These are phyloP conservation scores for Thuja plicata DNA, from an alignment of 83 land plant genomes.

Conservation along the genomic window DNA sequence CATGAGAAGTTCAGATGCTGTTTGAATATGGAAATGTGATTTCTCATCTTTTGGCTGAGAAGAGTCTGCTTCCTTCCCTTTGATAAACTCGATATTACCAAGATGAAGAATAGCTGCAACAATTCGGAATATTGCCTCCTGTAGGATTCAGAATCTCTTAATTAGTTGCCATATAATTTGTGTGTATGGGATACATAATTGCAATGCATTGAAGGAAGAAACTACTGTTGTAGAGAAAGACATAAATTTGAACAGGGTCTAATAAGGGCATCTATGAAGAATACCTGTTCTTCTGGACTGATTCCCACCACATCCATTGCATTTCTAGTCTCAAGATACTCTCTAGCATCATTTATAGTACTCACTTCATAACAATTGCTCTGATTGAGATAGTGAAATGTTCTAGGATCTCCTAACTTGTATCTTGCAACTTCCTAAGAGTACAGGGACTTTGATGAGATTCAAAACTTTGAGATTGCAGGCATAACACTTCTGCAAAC, in stretches of 20 bases:
- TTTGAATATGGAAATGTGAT: constrained; percentile 63
- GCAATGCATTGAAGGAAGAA: not conserved
- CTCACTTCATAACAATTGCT: constrained; percentile 75
- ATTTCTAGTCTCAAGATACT: constrained; percentile 83
- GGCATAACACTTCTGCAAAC: not conserved
- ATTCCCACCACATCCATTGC: constrained; percentile 98
- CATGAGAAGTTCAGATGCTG: constrained; percentile 89
- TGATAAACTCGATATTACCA: constrained; percentile 77
- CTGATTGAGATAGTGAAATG: constrained; percentile 88
- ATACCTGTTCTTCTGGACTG: constrained; percentile 81
- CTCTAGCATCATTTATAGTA: constrained; percentile 74
- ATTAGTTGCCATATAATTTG: not conserved
- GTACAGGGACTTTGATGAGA: not conserved
- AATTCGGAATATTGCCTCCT: constrained; percentile 93
- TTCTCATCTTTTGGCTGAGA: constrained; percentile 77
- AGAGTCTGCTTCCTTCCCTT: constrained; percentile 80
- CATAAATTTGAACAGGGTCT: not conserved
- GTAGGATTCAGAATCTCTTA: constrained; percentile 12
- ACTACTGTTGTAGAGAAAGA: not conserved
- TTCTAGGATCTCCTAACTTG: constrained; percentile 73
- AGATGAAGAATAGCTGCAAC: constrained; percentile 89
- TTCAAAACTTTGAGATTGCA: constrained; percentile 4
- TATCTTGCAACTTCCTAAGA: constrained; percentile 76
- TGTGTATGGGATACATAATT: not conserved
- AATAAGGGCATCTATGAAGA: not conserved